Evolutionary conservation across 495 filamentous ascomycete species (phyloP).

Genomic region (Amniculicola lignicola): DNA sequence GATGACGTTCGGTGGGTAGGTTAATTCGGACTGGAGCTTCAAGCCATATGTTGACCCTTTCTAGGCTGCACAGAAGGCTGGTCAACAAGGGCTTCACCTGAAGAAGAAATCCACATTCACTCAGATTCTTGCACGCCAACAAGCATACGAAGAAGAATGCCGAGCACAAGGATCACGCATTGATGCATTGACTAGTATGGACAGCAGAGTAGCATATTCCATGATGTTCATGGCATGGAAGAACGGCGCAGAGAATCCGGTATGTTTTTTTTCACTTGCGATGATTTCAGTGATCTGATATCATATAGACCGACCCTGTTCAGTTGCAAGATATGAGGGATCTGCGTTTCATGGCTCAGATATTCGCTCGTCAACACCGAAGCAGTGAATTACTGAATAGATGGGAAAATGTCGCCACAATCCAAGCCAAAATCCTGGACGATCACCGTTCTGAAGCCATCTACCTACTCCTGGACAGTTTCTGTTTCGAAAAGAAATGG

Average conservation of each 20-base stretch:
- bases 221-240: conserved; percentile 5
- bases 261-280: background rate
- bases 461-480: background rate
- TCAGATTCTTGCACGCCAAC: conserved; percentile 18
- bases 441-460: background rate
- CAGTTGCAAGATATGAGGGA: conserved; percentile 16
- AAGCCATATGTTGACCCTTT: background rate
- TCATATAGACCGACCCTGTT: background rate
- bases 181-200: background rate
- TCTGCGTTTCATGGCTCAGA: conserved; percentile 19
- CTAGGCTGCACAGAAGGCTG: conserved; percentile 3
- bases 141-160: background rate
- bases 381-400: conserved; percentile 7
- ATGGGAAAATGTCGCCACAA: background rate
- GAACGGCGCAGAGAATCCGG: background rate
- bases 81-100: background rate
- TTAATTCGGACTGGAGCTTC: background rate
- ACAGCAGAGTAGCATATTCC: background rate
- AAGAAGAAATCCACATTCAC: conserved; percentile 12
- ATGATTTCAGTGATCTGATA: background rate
- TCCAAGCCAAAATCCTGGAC: background rate
- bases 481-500: background rate
- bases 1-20: conserved; percentile 27
- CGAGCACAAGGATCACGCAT: background rate
- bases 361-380: conserved; percentile 6